These are phyloP conservation scores for Erigeron canadensis DNA, from an alignment of 129 eudicot genomes.

Conservation along the genomic window DNA sequence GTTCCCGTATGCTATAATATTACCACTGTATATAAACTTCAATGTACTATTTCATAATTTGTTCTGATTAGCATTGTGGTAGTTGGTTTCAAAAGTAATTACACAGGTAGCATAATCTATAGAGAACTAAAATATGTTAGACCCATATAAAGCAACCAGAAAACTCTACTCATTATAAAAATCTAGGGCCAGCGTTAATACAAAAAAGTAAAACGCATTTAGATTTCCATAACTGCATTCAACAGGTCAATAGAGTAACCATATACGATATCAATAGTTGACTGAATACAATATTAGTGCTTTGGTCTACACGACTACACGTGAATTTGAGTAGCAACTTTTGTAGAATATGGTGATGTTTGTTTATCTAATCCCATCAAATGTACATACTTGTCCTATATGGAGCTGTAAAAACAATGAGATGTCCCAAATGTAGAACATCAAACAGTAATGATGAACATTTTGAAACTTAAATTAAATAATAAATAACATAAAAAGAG, in stretches of 20 bases:
- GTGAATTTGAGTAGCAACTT: background rate
- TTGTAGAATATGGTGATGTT: background rate
- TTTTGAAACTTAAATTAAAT: background rate
- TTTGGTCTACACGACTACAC: background rate
- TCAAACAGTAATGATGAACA: background rate
- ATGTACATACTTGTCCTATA: background rate
- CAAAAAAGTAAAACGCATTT: background rate
- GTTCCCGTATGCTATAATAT: background rate
- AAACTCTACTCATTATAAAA: background rate
- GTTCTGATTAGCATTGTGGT: background rate
- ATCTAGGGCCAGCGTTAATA: conserved; percentile 1
- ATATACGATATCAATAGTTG: background rate
- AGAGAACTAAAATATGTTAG: conserved; percentile 12
- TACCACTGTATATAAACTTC: background rate
- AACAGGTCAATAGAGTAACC: background rate
- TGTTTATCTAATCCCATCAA: no score
- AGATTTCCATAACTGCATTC: background rate
- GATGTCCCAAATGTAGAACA: background rate
- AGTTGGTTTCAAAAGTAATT: no score
- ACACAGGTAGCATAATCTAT: background rate
- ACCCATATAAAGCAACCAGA: conserved; percentile 12
- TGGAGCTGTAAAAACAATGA: background rate
- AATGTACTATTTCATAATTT: conserved; percentile 13
- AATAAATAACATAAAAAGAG: no score
- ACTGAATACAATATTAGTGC: background rate